Base-by-base conservation (phyloP, 129 eudicot species). In the Calendula officinalis region DNA sequence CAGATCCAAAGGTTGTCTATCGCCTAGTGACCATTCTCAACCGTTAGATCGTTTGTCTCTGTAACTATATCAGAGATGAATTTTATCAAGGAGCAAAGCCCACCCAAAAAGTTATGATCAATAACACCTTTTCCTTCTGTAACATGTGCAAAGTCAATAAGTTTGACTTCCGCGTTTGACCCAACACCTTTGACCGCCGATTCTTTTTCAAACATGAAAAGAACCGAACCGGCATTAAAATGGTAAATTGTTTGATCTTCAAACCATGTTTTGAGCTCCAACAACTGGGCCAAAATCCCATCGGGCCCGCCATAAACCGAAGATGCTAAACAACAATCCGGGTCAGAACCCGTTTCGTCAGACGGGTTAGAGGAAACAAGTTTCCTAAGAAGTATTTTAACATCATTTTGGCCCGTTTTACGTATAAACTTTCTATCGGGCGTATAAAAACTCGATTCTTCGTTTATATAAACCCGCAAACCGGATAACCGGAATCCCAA, bases 21-120 rank as follows among this genome's bases (percentile, higher is more conserved):
- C 3, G 62, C 33, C 60, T 36, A 33, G 41, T 40, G 61, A 51
- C 68, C 72, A 32, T 78, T 71, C 9, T 11, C 7, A 38, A 67
- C 53, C 3, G 52, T 35, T 67, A 30, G 39, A 30, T 50, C 75
- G 40, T 66, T 76, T 0, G 77, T 68, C 11, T 63, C 53, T 9
- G 80, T 43, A 13, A 79, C 76, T 52, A 81, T 77, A 35, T 83
- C 89, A 30, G 88, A 82, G 9, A 90, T 72, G 62, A 85, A 85
- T 80, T 88, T 91, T 70, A 91, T 88, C 65, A 88, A 81, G 22
- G 98, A 92, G 75, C 96, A 88, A 5, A 92, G 83, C 38, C 96
- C 98, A 38, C 96, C 98, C 72, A 92, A 85, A 69, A 92, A 92
- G 83, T 92, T 88, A 53, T 88, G 96, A 64, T 92, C 96, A 60